Evolutionary conservation across 805 yeast species (phyloP).

Genomic region (Lipomyces anomalus): DNA sequence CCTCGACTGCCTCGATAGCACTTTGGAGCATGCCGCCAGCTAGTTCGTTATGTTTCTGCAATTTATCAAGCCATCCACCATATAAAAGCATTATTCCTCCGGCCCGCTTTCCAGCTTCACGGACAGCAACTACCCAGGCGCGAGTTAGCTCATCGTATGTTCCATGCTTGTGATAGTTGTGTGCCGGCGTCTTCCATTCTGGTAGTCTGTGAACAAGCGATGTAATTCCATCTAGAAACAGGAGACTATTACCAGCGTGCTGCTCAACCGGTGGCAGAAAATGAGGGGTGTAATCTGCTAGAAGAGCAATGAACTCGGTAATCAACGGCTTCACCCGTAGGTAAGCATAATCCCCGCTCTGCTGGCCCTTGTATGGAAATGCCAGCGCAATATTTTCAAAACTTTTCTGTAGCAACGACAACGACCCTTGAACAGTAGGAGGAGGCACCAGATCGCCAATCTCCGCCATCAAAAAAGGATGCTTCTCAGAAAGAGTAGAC

Average conservation of each 20-base stretch:
- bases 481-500: constrained; percentile 46
- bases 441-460: constrained; percentile 50
- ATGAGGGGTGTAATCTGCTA: constrained; percentile 68
- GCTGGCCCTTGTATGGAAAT: constrained; percentile 73
- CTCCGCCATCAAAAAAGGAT: constrained; percentile 57
- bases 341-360: constrained; percentile 68
- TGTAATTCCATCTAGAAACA: constrained; percentile 59
- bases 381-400: constrained; percentile 40
- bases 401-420: constrained; percentile 46
- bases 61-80: constrained; percentile 39
- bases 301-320: constrained; percentile 61
- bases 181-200: constrained; percentile 46
- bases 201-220: constrained; percentile 59
- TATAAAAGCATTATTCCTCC: constrained; percentile 38
- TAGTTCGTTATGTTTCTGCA: constrained; percentile 42
- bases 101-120: constrained; percentile 34
- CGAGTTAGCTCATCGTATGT: constrained; percentile 59
- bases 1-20: constrained; percentile 36
- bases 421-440: constrained; percentile 49
- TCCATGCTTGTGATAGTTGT: constrained; percentile 40
- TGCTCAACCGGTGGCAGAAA: constrained; percentile 67
- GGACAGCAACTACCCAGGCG: constrained; percentile 50
- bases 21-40: constrained; percentile 41
- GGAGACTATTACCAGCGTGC: constrained; percentile 49
- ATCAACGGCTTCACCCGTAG: constrained; percentile 63